phyloP scores from a whole-genome alignment of 306 rosid species.

The Prunus mira region DNA sequence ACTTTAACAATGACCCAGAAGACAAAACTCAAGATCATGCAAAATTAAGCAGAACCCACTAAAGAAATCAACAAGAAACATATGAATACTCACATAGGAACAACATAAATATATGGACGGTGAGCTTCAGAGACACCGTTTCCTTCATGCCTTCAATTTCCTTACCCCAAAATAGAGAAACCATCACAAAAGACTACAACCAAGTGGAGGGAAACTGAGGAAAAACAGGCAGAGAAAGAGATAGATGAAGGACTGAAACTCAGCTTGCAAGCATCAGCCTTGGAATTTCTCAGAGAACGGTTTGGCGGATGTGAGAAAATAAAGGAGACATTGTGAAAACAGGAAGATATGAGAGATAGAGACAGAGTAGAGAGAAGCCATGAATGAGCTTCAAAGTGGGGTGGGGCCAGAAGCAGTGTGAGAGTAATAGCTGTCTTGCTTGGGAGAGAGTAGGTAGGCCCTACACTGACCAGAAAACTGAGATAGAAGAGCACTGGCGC shows the following conservation, averaged over 20 bases:
- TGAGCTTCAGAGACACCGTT: conserved; percentile 27
- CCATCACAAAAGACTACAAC: conserved; percentile 1
- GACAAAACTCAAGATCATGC: conserved; percentile 31
- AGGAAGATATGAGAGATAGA: conserved; percentile 1
- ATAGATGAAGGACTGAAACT: neutral
- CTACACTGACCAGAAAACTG: conserved; percentile 28
- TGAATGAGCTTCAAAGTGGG: conserved; percentile 55
- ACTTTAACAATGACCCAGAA: neutral
- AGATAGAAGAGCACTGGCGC: conserved; percentile 33
- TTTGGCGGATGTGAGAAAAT: conserved; percentile 17
- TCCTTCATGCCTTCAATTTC: conserved; percentile 39
- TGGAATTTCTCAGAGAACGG: conserved; percentile 18
- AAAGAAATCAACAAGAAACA: neutral
- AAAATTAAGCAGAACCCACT: conserved; percentile 28
- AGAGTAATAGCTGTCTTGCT: conserved; percentile 56
- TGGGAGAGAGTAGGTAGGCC: conserved; percentile 27
- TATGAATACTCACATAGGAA: conserved; percentile 46
- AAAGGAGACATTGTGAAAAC: neutral
- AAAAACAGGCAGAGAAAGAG: neutral
- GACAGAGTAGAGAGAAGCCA: conserved; percentile 39
- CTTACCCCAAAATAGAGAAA: conserved; percentile 8
- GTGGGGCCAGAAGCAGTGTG: conserved; percentile 55
- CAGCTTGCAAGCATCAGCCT: conserved; percentile 19
- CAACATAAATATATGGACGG: conserved; percentile 20
- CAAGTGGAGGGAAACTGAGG: neutral